phyloP scores from a whole-genome alignment of 2,329 filamentous ascomycete species.

The Thielaviopsis musarum region DNA sequence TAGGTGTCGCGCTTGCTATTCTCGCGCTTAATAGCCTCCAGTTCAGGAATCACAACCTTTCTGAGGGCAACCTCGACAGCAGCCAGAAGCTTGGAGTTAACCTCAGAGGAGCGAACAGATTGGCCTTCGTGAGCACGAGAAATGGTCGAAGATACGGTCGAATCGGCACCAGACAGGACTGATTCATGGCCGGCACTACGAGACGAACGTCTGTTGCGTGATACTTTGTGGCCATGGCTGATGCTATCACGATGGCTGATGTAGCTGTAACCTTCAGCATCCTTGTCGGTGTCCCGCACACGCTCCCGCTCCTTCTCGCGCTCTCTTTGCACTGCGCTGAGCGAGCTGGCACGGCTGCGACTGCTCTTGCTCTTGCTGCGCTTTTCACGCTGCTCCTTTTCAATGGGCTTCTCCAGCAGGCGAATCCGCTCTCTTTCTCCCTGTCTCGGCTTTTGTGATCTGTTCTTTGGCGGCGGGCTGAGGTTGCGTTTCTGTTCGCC shows the following conservation, averaged over 20 bases:
- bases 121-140: constrained; percentile 39
- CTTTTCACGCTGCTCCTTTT: constrained; percentile 33
- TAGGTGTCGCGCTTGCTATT: constrained; percentile 58
- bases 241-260: constrained; percentile 10
- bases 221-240: not conserved
- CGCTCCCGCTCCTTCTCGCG: constrained; percentile 4
- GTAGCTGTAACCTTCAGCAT: constrained; percentile 4
- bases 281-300: not conserved
- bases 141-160: constrained; percentile 37
- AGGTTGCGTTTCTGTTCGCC: constrained; percentile 9
- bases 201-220: constrained; percentile 18
- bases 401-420: constrained; percentile 14
- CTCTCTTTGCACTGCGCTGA: constrained; percentile 16
- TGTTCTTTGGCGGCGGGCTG: constrained; percentile 15
- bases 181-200: constrained; percentile 37
- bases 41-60: constrained; percentile 73
- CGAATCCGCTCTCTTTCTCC: constrained; percentile 15
- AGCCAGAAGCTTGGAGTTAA: constrained; percentile 77
- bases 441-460: constrained; percentile 26
- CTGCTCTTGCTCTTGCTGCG: constrained; percentile 10
- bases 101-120: constrained; percentile 38
- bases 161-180: constrained; percentile 34
- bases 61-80: constrained; percentile 90
- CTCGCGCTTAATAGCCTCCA: constrained; percentile 81
- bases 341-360: constrained; percentile 23